Base-by-base conservation (phyloP, 148 eudicot genomes). In the Fagopyrum esculentum region DNA sequence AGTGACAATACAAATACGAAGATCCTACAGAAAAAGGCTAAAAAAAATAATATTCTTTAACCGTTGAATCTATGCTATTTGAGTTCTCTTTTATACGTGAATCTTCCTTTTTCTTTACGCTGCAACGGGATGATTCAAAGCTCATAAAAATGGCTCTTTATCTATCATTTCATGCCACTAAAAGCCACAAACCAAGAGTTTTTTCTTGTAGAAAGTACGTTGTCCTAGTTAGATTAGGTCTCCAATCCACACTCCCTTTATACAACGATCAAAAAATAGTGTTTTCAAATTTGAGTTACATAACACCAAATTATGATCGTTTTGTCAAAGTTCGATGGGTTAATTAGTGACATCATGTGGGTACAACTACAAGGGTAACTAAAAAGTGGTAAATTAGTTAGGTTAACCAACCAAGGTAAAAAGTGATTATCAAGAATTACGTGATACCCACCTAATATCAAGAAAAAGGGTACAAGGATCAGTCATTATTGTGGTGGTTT, bases 61-160 rank as follows among this genome's bases (percentile, higher is more conserved):
- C 71, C 71, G 71, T 66, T 66, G 71, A 46, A 43, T 40, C 0
- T 43, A 6, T 30, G 69, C 3, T 63, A 15, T 63, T 30, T 63
- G 45, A 63, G 69, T 30, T 40, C 4, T 40, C n/a, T 66, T 40
- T 66, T 66, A 66, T 66, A 66, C 71, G 40, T 17, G 71, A 66
- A 35, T 43, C 47, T 43, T 66, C 3, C 47, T 66, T 66, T 66
- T 22, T 5, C 19, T 66, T 66, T 66, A 66, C 46, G 4, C 71
- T 66, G 47, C 47, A 66, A 66, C 71, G 71, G 71, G 17, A 29
- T 40, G 71, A 66, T 66, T 66, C 71, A 66, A 29, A 63, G 66
- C 66, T 26, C 4, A 60, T 6, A 61, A 61, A 61, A 61, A 61
- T 61, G 69, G 69, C 40, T 61, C n/a, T 61, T 61, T 61, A 19